phyloP scores from a whole-genome alignment of 768 basidiomycete genomes.

The Kwoniella botswanensis region DNA sequence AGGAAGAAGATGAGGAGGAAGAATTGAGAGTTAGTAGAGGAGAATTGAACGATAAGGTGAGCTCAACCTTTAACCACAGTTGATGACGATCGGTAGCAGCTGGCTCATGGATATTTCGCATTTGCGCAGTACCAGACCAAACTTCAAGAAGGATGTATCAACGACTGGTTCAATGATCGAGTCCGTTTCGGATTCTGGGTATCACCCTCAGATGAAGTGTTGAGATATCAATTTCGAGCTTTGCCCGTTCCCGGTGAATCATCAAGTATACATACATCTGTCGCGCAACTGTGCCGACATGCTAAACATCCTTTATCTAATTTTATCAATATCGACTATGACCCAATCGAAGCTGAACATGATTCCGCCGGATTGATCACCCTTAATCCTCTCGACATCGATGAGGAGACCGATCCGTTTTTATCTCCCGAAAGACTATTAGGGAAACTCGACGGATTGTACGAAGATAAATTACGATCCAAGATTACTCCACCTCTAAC shows the following conservation, averaged over 20 bases:
- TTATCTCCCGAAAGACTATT: constrained; percentile 16
- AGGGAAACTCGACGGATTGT: constrained; percentile 11
- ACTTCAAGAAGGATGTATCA: constrained; percentile 22
- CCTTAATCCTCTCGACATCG: background rate
- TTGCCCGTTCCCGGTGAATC: background rate
- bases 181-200: constrained; percentile 37
- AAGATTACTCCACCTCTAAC: background rate
- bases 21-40: background rate
- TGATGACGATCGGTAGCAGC: background rate
- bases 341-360: background rate
- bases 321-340: background rate
- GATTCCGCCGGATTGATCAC: constrained; percentile 1
- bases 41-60: constrained; percentile 4
- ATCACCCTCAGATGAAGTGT: constrained; percentile 30
- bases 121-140: constrained; percentile 17
- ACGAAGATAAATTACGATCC: background rate
- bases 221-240: background rate
- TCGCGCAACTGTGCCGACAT: background rate
- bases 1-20: constrained; percentile 13
- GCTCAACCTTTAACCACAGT: background rate
- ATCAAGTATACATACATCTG: background rate
- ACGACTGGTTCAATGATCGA: constrained; percentile 30
- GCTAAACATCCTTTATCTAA: constrained; percentile 7
- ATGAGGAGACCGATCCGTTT: constrained; percentile 1
- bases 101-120: background rate